phyloP scores from a whole-genome alignment of 2,329 filamentous ascomycete genomes.

The Aureobasidium sp. region DNA sequence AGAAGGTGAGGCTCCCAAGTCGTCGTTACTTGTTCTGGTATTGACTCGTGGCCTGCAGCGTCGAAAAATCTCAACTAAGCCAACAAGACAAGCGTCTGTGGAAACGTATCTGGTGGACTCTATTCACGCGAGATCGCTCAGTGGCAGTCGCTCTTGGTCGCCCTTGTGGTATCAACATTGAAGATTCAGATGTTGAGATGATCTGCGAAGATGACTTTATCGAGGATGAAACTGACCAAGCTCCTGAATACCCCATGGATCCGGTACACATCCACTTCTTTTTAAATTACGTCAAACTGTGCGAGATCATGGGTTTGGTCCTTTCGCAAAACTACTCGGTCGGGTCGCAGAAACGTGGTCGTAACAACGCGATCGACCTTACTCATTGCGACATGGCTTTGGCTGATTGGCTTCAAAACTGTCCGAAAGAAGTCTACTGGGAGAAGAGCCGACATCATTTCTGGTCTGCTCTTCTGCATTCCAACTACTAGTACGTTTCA shows the following conservation, averaged over 20 bases:
- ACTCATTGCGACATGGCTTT: conserved; percentile 97
- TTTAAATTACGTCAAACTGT: conserved; percentile 93
- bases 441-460: conserved; percentile 85
- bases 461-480: conserved; percentile 88
- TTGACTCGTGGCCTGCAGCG: conserved; percentile 40
- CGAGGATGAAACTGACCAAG: conserved; percentile 73
- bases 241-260: conserved; percentile 70
- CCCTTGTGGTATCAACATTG: conserved; percentile 89
- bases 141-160: conserved; percentile 92
- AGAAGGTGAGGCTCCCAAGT: conserved; percentile 46
- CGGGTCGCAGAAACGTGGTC: conserved; percentile 69
- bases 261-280: conserved; percentile 95
- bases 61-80: conserved; percentile 85
- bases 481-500: conserved; percentile 73
- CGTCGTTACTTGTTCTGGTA: background rate
- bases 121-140: conserved; percentile 91
- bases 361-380: conserved; percentile 86
- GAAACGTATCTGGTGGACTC: conserved; percentile 98
- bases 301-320: conserved; percentile 96
- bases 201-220: conserved; percentile 91
- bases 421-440: conserved; percentile 89
- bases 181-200: conserved; percentile 98
- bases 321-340: conserved; percentile 96
- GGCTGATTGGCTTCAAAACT: conserved; percentile 96
- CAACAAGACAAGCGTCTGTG: conserved; percentile 84